Percentiles rank a stretch among this genome's conserved stretches.
phyloP scores from a whole-genome alignment of 257 asterid species.

The Phtheirospermum japonicum region DNA sequence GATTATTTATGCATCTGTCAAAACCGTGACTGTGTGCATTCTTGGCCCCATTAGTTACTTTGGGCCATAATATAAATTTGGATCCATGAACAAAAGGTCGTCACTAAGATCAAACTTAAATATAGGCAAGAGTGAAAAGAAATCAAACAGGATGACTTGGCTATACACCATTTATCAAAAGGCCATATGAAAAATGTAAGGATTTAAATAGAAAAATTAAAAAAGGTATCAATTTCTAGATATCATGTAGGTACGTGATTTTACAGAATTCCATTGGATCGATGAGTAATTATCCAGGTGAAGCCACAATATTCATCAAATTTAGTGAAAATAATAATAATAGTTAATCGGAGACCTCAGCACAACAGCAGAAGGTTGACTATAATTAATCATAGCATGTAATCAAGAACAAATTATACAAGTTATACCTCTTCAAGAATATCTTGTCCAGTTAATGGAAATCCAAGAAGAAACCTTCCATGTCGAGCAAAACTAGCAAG shows the following conservation, averaged over 20 bases:
- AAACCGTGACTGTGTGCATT: constrained; percentile 11
- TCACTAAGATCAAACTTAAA: constrained; percentile 5
- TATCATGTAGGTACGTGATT: constrained; percentile 5
- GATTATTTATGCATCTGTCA: constrained; percentile 10
- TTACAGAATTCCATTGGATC: constrained; percentile 7
- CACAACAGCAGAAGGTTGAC: constrained; percentile 20
- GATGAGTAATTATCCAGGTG: constrained; percentile 22
- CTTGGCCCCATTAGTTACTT: constrained; percentile 1
- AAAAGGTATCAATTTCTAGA: background rate
- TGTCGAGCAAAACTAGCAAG: constrained; percentile 97
- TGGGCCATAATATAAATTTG: background rate
- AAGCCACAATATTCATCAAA: constrained; percentile 19
- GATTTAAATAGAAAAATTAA: background rate
- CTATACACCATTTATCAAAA: constrained; percentile 8
- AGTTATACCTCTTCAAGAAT: constrained; percentile 75
- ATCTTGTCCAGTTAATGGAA: constrained; percentile 75
- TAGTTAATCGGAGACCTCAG: constrained; percentile 17
- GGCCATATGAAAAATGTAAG: constrained; percentile 4
- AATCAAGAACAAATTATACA: constrained; percentile 14
- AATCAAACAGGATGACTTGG: background rate
- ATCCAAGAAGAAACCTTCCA: constrained; percentile 89
- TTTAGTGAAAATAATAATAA: background rate
- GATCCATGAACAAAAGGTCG: constrained; percentile 20
- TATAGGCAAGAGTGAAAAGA: background rate
- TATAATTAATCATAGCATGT: constrained; percentile 4